phyloP scores from a whole-genome alignment of 2,329 filamentous ascomycete species.

The Fusarium sp. region DNA sequence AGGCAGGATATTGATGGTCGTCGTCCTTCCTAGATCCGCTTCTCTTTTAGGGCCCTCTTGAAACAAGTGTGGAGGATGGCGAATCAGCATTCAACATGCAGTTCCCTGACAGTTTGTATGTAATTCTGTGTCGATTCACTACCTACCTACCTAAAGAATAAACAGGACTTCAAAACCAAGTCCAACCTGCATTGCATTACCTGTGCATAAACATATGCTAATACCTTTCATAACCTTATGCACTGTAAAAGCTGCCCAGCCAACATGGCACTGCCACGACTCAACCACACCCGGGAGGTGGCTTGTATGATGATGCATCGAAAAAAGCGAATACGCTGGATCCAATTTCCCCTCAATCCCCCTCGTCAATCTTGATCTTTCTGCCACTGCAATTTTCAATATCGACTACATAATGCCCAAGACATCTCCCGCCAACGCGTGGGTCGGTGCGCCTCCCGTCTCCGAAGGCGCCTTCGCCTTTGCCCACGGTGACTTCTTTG shows the following conservation, averaged over 20 bases:
- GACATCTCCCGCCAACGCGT: conserved; percentile 8
- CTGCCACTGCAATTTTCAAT: not conserved
- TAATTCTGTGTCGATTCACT: not conserved
- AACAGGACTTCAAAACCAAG: not conserved
- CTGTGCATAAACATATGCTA: too few relatives aligned
- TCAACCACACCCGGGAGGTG: not conserved
- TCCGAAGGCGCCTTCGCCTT: conserved; percentile 57
- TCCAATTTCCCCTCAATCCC: not conserved
- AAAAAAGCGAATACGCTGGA: not conserved
- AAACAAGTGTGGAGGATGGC: too few relatives aligned
- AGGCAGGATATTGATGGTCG: not conserved
- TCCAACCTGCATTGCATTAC: not conserved
- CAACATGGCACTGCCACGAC: not conserved
- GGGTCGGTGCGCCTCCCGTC: conserved; percentile 31
- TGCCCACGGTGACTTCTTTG: conserved; percentile 57
- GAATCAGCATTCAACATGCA: not conserved
- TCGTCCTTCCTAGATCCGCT: too few relatives aligned
- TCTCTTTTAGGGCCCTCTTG: too few relatives aligned
- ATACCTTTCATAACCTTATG: not conserved
- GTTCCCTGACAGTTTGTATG: not conserved
- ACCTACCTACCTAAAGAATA: not conserved
- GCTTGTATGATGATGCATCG: not conserved
- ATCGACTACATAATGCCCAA: conserved; percentile 7
- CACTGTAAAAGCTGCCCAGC: not conserved
- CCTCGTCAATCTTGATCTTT: not conserved